A percentile compares a stretch with the other conserved stretches of the same genome.
phyloP scores from a whole-genome alignment of 768 basidiomycete species.

The Mycena rebaudengoi region DNA sequence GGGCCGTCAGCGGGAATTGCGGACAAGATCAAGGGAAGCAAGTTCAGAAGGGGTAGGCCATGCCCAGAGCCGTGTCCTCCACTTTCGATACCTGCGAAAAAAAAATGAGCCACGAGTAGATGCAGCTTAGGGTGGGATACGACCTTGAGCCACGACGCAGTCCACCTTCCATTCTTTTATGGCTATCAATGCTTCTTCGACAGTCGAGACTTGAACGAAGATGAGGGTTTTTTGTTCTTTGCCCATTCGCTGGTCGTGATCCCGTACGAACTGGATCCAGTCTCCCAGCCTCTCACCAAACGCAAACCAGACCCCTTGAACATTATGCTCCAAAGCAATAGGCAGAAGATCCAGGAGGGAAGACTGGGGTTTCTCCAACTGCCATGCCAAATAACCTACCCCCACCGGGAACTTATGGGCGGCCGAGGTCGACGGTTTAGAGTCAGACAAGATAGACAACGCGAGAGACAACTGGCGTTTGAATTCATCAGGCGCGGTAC shows the following conservation, averaged over 20 bases:
- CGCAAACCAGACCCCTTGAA: constrained; percentile 78
- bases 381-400: constrained; percentile 80
- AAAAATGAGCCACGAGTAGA: constrained; percentile 8
- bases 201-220: constrained; percentile 71
- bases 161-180: constrained; percentile 76
- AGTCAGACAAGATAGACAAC: constrained; percentile 50
- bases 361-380: constrained; percentile 60
- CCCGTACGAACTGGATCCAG: constrained; percentile 71
- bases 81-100: constrained; percentile 70
- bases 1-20: constrained; percentile 51
- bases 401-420: constrained; percentile 67
- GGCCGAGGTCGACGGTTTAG: constrained; percentile 42
- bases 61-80: constrained; percentile 76
- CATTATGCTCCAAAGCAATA: constrained; percentile 59
- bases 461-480: constrained; percentile 61
- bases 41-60: constrained; percentile 66
- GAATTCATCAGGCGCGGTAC: constrained; percentile 49
- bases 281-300: constrained; percentile 66
- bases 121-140: no score
- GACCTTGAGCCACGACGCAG: constrained; percentile 83
- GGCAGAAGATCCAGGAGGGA: constrained; percentile 53
- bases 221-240: constrained; percentile 57
- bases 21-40: constrained; percentile 64
- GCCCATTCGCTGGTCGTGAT: constrained; percentile 55
- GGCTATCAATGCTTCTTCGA: constrained; percentile 67